These are phyloP conservation scores for Umbelopsis isabellina DNA, from an alignment of 192 early-diverging fungal species.

Conservation along the genomic window DNA sequence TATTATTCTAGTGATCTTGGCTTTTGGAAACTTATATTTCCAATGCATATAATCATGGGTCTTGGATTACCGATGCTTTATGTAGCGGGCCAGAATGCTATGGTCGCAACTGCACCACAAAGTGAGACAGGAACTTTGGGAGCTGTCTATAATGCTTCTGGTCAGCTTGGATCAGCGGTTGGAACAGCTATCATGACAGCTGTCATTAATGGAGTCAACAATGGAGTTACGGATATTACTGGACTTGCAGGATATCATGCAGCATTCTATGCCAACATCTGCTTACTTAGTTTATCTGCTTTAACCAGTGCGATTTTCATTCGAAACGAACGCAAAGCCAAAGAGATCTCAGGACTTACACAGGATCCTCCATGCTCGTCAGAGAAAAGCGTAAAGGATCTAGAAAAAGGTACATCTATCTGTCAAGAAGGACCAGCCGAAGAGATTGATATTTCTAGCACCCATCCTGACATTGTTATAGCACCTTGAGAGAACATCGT, in stretches of 20 bases:
- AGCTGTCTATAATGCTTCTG: constrained; percentile 41
- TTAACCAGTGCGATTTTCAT: too few relatives aligned
- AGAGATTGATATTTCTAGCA: too few relatives aligned
- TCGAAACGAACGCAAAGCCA: too few relatives aligned
- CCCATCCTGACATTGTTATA: too few relatives aligned
- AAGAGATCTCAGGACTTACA: too few relatives aligned
- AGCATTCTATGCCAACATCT: constrained; percentile 14
- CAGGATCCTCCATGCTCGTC: too few relatives aligned
- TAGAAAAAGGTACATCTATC: too few relatives aligned
- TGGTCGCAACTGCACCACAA: constrained; percentile 41
- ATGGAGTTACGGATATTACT: neutral
- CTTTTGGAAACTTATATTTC: constrained; percentile 42
- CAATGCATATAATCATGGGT: constrained; percentile 39
- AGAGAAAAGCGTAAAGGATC: too few relatives aligned
- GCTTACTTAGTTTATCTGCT: too few relatives aligned
- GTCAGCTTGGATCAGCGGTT: constrained; percentile 44
- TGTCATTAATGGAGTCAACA: constrained; percentile 38
- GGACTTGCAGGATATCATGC: constrained; percentile 13
- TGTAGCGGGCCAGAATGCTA: constrained; percentile 32
- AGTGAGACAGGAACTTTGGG: constrained; percentile 38
- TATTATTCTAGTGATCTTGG: constrained; percentile 26
- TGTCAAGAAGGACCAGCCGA: too few relatives aligned
- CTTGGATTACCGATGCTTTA: constrained; percentile 45
- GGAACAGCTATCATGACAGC: constrained; percentile 43
- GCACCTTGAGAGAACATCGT: too few relatives aligned